A percentile compares a stretch with the other conserved stretches of the same genome.
Conservation (phyloP, 768 basidiomycete genomes). For the Chalciporus pseudorubinellus region DNA sequence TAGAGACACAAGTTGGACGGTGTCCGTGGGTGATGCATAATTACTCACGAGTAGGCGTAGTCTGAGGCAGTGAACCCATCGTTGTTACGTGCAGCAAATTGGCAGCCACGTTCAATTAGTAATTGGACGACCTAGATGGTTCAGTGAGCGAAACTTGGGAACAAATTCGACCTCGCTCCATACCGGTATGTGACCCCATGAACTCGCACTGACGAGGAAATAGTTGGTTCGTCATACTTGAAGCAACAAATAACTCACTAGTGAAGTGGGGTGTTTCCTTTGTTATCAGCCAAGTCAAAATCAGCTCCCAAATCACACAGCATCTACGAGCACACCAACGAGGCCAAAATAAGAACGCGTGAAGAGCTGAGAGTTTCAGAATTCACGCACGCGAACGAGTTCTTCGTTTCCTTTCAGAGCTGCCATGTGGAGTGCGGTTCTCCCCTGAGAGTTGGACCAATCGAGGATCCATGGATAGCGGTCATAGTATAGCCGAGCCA, state of each 20-base stretch:
- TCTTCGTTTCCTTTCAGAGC: constrained; percentile 88
- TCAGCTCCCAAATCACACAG: constrained; percentile 90
- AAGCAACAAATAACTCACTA: constrained; percentile 56
- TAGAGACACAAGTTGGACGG: constrained; percentile 27
- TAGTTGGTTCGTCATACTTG: constrained; percentile 6
- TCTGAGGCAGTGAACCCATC: constrained; percentile 90
- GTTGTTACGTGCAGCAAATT: constrained; percentile 80
- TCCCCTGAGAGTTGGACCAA: constrained; percentile 90
- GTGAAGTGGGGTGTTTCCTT: constrained; percentile 90
- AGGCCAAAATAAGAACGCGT: constrained; percentile 14
- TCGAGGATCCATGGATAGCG: constrained; percentile 85
- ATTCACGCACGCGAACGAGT: constrained; percentile 69
- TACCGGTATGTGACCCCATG: constrained; percentile 83
- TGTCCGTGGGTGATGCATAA: neutral
- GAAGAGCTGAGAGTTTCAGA: constrained; percentile 7
- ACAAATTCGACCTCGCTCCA: constrained; percentile 26
- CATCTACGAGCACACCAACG: constrained; percentile 52
- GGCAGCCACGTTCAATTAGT: constrained; percentile 86
- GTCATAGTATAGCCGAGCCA: constrained; percentile 85
- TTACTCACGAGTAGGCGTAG: constrained; percentile 65
- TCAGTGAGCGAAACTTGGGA: constrained; percentile 12
- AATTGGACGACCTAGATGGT: constrained; percentile 67
- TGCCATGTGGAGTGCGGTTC: constrained; percentile 86
- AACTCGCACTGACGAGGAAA: constrained; percentile 60
- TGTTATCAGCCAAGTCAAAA: constrained; percentile 83